Evolutionary conservation across 108 stramenopile species (phyloP), one percentile per base, ranked within the genome.

Genomic region (Conticribra weissflogii): DNA sequence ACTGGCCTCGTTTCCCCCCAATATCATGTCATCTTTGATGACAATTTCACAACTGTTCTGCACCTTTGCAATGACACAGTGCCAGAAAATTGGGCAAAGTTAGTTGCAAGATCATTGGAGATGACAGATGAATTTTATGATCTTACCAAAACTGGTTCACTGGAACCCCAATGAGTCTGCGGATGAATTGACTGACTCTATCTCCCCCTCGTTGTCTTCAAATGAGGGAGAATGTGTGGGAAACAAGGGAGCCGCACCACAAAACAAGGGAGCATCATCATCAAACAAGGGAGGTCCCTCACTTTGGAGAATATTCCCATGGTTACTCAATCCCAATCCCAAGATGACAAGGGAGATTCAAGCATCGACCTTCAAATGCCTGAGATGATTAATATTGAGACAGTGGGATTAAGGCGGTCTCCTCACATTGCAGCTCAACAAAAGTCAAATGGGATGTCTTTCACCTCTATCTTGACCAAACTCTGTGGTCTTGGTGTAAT

Each of bases 1-100:
- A n/a, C n/a, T n/a, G n/a, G n/a, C n/a, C n/a, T n/a, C 3, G 67
- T 68, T 57, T 68, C 67, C 16, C 67, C 67, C 9, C 67, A 68
- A 56, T 70, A 56, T 23, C 67, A 68, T 36, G 30, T n/a, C n/a
- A n/a, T n/a, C n/a, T n/a, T n/a, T n/a, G n/a, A n/a, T n/a, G n/a
- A n/a, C n/a, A n/a, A n/a, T 68, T 71, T 71, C 36, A 45, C 58
- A 51, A 71, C 69, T 8, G 59, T 71, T 34, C 60, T 46, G n/a
- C 49, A 50, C 24, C 47, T 71, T 19, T 9, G 44, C 14, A 28
- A 57, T 21, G 62, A 53, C 34, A 54, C 48, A 36, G 3, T 73
- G 2, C 72, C 69, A 16, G 55, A 51, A 21, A 53, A 64, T 73
- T 73, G 72, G 72, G 3, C 23, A 5, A 8, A 64, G 16, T 21